Evolutionary conservation across 768 basidiomycete species (phyloP).

Genomic region (Cantharellus cinnabarinus): DNA sequence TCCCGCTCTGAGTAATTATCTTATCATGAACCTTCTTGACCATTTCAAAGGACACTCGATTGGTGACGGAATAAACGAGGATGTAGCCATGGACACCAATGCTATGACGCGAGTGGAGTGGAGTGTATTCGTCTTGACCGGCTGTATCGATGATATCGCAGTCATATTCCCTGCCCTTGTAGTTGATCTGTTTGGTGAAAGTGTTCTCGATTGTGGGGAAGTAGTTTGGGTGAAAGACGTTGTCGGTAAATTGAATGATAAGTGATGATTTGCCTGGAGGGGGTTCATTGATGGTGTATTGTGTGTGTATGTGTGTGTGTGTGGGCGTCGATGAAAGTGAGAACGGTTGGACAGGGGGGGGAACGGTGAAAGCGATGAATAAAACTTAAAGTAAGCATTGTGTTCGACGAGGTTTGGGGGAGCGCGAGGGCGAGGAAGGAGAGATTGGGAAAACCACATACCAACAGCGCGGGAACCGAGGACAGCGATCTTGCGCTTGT

Average conservation of each 20-base stretch:
- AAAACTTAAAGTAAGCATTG: conserved; percentile 4
- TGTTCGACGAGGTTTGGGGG: conserved; percentile 3
- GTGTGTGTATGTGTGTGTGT: neutral
- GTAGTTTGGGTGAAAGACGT: conserved; percentile 78
- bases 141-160: conserved; percentile 98
- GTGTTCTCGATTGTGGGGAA: conserved; percentile 91
- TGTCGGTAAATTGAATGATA: conserved; percentile 82
- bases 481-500: conserved; percentile 76
- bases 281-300: neutral
- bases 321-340: too few relatives aligned
- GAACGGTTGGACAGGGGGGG: too few relatives aligned
- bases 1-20: conserved; percentile 72
- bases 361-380: too few relatives aligned
- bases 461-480: conserved; percentile 79
- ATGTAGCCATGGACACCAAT: conserved; percentile 96
- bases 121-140: conserved; percentile 94
- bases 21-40: conserved; percentile 84
- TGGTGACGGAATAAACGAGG: conserved; percentile 87
- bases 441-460: conserved; percentile 19
- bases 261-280: conserved; percentile 82
- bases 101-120: conserved; percentile 81
- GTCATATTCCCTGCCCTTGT: conserved; percentile 80
- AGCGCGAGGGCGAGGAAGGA: too few relatives aligned
- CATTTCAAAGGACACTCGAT: conserved; percentile 84
- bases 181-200: conserved; percentile 63